Base-by-base conservation (phyloP, 768 basidiomycete species). In the Dentipellis sp. region DNA sequence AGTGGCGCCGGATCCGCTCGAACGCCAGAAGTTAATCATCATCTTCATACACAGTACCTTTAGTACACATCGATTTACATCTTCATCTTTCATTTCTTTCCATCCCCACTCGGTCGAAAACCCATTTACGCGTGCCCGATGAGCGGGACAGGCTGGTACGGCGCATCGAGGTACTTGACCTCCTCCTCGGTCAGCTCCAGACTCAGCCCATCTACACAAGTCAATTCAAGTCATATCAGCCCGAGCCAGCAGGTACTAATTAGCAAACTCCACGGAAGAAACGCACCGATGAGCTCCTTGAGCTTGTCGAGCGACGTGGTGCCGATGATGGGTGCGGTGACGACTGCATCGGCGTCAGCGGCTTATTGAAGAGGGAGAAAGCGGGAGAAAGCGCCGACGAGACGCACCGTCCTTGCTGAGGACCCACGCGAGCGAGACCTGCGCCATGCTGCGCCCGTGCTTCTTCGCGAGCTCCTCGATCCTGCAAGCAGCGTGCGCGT, bases 361-460 rank as follows among this genome's bases (percentile, higher is more conserved):
- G n/a, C n/a, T n/a, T n/a, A n/a, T n/a, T n/a, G n/a, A n/a, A n/a
- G n/a, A 29, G 29, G 29, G 29, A 6, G 29, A 6, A 29, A 29
- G 29, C 3, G 6, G 29, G 29, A 29, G 29, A 6, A 29, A 29
- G 6, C 3, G 29, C n/a, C n/a, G n/a, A n/a, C n/a, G 6, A 49
- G 46, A 17, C 34, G 40, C 19, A 72, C 64, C 23, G 48, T 50
- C 48, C 52, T 69, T 68, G 29, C 54, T 52, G 12, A 56, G 34
- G 19, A 64, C 56, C 73, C 73, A 74, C n/a, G 71, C 71, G 3
- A 72, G 52, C 7, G 71, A 68, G 38, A 73, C 62, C 52, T 73
- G 71, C 10, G 69, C 66, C 73, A 74, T 74, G 19, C 63, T 59
- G 37, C 65, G 52, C 0, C 67, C 68, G 37, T 62, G 63, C 59